A percentile compares a stretch with the other conserved stretches of the same genome.
phyloP scores from a whole-genome alignment of 2,329 filamentous ascomycete species.

The Annulohypoxylon truncatum region DNA sequence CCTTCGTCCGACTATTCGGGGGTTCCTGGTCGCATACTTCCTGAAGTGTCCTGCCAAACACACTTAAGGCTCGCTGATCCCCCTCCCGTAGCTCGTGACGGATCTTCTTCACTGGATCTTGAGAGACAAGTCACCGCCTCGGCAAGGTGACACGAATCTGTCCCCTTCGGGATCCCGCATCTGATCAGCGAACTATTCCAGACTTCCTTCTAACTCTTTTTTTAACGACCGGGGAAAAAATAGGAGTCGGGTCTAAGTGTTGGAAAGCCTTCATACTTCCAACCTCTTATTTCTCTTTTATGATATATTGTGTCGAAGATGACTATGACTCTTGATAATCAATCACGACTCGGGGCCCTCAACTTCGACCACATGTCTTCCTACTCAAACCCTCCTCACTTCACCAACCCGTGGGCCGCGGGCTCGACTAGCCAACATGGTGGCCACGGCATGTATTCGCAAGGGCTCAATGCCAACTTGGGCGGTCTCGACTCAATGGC shows the following conservation, averaged over 20 bases:
- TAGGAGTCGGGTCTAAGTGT: conserved; percentile 35
- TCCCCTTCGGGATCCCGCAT: conserved; percentile 60
- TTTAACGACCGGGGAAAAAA: conserved; percentile 30
- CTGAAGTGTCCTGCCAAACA: conserved; percentile 54
- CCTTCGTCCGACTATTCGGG: conserved; percentile 49
- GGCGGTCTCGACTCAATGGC: conserved; percentile 66
- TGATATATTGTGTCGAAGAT: conserved; percentile 64
- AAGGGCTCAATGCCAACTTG: conserved; percentile 67
- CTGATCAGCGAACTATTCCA: conserved; percentile 62
- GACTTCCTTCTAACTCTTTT: conserved; percentile 41
- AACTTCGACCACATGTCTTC: conserved; percentile 82
- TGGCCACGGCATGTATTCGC: conserved; percentile 74
- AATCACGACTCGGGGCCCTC: conserved; percentile 81
- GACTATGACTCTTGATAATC: conserved; percentile 97
- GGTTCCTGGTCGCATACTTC: conserved; percentile 53
- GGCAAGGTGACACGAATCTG: conserved; percentile 57
- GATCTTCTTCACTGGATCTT: conserved; percentile 52
- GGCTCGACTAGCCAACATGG: conserved; percentile 64
- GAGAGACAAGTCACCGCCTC: conserved; percentile 50
- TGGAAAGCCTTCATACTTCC: conserved; percentile 46
- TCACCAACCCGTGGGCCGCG: conserved; percentile 89
- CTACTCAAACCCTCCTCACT: conserved; percentile 77
- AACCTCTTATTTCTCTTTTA: conserved; percentile 35
- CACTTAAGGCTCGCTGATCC: conserved; percentile 73
- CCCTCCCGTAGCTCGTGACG: conserved; percentile 55